These are phyloP conservation scores for Polychytrium aggregatum DNA, from an alignment of 192 early-diverging fungal species.

Conservation along the genomic window DNA sequence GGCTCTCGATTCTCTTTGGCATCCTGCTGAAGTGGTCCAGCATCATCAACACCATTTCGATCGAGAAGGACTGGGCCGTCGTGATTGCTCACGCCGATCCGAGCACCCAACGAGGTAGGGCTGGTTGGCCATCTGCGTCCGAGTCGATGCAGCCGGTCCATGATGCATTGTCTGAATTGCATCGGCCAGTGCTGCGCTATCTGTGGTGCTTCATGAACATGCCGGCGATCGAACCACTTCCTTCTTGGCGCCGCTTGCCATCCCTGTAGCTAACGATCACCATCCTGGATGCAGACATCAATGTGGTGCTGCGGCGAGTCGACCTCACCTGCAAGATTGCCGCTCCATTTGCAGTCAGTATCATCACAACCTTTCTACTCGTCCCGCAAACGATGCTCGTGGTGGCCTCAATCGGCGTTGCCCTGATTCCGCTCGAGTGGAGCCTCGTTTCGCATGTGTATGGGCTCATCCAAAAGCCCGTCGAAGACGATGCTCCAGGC, in stretches of 20 bases:
- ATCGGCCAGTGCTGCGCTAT: background rate
- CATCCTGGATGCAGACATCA: conserved; percentile 9
- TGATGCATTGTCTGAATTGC: background rate
- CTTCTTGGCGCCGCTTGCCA: too few species aligned
- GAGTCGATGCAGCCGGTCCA: background rate
- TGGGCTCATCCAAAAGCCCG: conserved; percentile 7
- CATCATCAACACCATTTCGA: conserved; percentile 17
- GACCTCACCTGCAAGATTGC: conserved; percentile 30
- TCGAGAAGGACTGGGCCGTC: conserved; percentile 34
- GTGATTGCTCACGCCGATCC: conserved; percentile 9
- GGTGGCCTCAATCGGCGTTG: conserved; percentile 8
- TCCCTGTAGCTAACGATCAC: too few species aligned
- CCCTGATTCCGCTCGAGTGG: conserved; percentile 18
- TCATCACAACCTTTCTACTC: conserved; percentile 7
- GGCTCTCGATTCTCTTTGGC: conserved; percentile 8
- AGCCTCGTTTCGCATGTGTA: conserved; percentile 10
- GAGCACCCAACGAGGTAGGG: background rate
- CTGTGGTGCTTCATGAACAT: background rate
- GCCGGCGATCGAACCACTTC: background rate
- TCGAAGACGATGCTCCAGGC: background rate
- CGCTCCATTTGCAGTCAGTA: conserved; percentile 25
- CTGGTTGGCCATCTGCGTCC: background rate
- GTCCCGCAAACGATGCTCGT: conserved; percentile 16
- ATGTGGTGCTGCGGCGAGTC: conserved; percentile 21
- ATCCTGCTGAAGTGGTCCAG: conserved; percentile 18